phyloP scores from a whole-genome alignment of 441 rosid species.

The Populus tomentosa region DNA sequence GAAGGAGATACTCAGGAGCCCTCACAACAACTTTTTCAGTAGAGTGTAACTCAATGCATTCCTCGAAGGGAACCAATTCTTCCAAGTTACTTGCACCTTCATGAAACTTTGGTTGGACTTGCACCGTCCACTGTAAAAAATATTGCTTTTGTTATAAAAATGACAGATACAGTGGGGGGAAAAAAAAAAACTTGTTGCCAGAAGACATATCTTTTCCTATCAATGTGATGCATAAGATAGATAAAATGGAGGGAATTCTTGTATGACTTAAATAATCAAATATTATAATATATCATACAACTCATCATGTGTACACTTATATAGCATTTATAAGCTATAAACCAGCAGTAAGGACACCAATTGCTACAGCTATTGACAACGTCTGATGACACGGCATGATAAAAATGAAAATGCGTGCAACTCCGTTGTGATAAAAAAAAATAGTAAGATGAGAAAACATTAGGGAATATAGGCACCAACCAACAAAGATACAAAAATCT shows the following conservation, averaged over 20 bases:
- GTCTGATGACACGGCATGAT: neutral
- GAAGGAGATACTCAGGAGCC: slow-evolving; percentile 89
- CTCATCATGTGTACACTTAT: neutral
- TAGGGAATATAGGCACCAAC: neutral
- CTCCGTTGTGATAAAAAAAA: neutral
- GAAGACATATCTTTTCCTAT: neutral
- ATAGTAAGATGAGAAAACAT: neutral
- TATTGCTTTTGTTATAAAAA: slow-evolving; percentile 14
- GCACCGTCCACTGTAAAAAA: slow-evolving; percentile 83
- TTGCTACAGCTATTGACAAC: neutral
- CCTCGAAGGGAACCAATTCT: slow-evolving; percentile 96
- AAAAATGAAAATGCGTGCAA: neutral
- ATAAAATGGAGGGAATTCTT: neutral
- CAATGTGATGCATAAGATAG: neutral
- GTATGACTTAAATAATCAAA: neutral
- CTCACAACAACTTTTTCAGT: slow-evolving; percentile 65
- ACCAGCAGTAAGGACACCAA: neutral
- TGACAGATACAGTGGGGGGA: slow-evolving; percentile 7
- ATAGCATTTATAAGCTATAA: neutral
- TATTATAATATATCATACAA: neutral
- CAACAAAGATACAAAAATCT: neutral
- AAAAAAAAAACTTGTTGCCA: neutral
- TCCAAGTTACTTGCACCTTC: slow-evolving; percentile 91
- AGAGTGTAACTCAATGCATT: slow-evolving; percentile 79
- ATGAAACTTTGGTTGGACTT: slow-evolving; percentile 90